Conservation (phyloP, 1,284 basidiomycete species). For the Cryptococcus sp. region DNA sequence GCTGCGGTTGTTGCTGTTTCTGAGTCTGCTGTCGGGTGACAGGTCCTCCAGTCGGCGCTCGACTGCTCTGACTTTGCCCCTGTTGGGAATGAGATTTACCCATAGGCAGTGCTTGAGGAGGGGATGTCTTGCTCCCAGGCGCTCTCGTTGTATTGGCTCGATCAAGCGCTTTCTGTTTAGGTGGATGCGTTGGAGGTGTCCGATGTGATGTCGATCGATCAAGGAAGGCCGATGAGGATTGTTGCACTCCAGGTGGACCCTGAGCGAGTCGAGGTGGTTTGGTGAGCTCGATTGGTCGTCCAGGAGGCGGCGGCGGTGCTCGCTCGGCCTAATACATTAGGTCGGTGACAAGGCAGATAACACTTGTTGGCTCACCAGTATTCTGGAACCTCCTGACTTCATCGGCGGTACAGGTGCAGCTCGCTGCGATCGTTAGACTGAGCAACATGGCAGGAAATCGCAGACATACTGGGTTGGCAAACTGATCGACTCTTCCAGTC, state of each 20-base stretch:
- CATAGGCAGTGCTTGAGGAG: conserved; percentile 21
- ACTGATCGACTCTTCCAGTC: conserved; percentile 14
- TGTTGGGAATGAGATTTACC: conserved; percentile 36
- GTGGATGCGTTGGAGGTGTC: conserved; percentile 28
- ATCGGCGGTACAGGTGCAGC: conserved; percentile 35
- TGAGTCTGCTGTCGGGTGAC: conserved; percentile 36
- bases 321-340: conserved; percentile 20
- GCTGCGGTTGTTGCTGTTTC: conserved; percentile 21
- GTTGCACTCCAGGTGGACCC: conserved; percentile 16
- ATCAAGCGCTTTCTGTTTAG: conserved; percentile 37
- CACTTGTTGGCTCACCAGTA: conserved; percentile 10
- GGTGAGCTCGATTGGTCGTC: conserved; percentile 22
- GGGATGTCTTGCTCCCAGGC: conserved; percentile 23
- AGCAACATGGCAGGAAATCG: neutral
- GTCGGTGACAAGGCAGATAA: neutral
- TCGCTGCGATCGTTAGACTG: conserved; percentile 16
- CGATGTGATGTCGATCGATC: conserved; percentile 47
- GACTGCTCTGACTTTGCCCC: conserved; percentile 19
- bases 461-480: conserved; percentile 32
- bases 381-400: conserved; percentile 16
- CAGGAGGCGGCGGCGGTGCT: conserved; percentile 26
- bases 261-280: conserved; percentile 17
- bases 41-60: conserved; percentile 18
- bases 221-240: conserved; percentile 17
- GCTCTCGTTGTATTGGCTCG: conserved; percentile 50